Conservation (phyloP, 495 filamentous ascomycete genomes). For the Chaetomium tenue region DNA sequence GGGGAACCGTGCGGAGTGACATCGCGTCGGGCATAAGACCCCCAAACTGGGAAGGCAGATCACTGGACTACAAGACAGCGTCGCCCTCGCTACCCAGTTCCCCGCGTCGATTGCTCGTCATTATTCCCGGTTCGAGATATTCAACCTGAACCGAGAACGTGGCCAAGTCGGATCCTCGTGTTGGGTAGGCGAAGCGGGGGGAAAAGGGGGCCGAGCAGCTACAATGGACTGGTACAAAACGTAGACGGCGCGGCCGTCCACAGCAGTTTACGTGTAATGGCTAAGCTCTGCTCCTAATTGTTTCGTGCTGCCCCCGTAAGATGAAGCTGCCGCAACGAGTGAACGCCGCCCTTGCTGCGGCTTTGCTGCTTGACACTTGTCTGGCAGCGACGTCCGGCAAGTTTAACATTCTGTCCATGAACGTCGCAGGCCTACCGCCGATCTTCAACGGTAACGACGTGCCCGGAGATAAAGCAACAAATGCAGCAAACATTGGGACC, state of each 20-base stretch:
- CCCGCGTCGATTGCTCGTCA: not conserved
- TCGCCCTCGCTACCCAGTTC: slow-evolving; percentile 2
- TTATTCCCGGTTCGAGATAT: not conserved
- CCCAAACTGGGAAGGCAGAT: slow-evolving; percentile 6
- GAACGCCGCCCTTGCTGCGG: slow-evolving; percentile 4
- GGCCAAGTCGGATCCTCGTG: not conserved
- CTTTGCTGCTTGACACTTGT: not conserved
- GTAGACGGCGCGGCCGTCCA: not conserved
- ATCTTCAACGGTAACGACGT: slow-evolving; percentile 54
- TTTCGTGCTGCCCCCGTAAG: not conserved
- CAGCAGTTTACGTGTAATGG: not conserved
- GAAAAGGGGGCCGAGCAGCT: not conserved
- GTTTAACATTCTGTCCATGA: slow-evolving; percentile 57
- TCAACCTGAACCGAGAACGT: not conserved
- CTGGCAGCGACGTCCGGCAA: slow-evolving; percentile 26
- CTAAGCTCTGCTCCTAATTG: not conserved
- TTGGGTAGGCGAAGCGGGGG: not conserved
- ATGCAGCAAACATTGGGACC: slow-evolving; percentile 48
- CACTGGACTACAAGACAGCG: not conserved
- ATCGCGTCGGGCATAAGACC: slow-evolving; percentile 14
- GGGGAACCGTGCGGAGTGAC: slow-evolving; percentile 14
- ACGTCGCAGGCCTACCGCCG: slow-evolving; percentile 59
- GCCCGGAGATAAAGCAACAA: slow-evolving; percentile 54
- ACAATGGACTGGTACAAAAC: not conserved
- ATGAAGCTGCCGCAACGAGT: slow-evolving; percentile 5